phyloP scores from a whole-genome alignment of 2,329 filamentous ascomycete genomes.

The Beauveria sp. region DNA sequence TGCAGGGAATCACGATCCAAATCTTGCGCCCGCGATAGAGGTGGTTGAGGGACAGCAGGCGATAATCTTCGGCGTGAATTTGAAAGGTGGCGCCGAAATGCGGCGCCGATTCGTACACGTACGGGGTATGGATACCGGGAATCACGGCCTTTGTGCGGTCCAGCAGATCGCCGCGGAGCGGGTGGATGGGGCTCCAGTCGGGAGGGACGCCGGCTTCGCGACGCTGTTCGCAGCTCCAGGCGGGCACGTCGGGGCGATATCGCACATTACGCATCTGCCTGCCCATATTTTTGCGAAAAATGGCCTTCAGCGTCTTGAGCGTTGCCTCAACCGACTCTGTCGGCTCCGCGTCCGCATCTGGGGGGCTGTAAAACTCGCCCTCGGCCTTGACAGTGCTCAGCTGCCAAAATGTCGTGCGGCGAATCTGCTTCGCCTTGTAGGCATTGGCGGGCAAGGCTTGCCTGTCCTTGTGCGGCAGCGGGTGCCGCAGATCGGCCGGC shows the following conservation, averaged over 20 bases:
- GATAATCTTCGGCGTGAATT: constrained; percentile 33
- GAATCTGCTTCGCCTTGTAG: constrained; percentile 27
- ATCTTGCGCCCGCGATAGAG: constrained; percentile 33
- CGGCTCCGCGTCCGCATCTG: constrained; percentile 18
- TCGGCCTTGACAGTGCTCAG: constrained; percentile 27
- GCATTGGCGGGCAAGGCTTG: constrained; percentile 27
- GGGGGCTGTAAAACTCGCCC: constrained; percentile 24
- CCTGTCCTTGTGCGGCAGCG: constrained; percentile 24
- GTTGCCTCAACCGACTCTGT: constrained; percentile 20
- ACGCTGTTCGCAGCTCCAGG: constrained; percentile 29
- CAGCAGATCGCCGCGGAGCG: constrained; percentile 29
- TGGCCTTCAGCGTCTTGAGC: constrained; percentile 25
- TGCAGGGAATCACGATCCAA: constrained; percentile 31
- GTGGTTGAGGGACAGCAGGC: constrained; percentile 31
- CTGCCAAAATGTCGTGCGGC: constrained; percentile 29
- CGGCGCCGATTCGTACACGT: constrained; percentile 32
- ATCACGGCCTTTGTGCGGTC: constrained; percentile 30
- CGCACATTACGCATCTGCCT: constrained; percentile 30
- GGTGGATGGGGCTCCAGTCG: constrained; percentile 29
- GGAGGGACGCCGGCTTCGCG: constrained; percentile 27
- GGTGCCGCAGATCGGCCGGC: constrained; percentile 23
- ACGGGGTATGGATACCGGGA: constrained; percentile 32
- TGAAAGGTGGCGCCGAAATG: constrained; percentile 33
- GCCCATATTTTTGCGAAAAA: constrained; percentile 29
- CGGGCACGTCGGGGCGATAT: constrained; percentile 31